These are phyloP conservation scores for Sporothrix protearum DNA, from an alignment of 2,329 filamentous ascomycete species.

Conservation along the genomic window DNA sequence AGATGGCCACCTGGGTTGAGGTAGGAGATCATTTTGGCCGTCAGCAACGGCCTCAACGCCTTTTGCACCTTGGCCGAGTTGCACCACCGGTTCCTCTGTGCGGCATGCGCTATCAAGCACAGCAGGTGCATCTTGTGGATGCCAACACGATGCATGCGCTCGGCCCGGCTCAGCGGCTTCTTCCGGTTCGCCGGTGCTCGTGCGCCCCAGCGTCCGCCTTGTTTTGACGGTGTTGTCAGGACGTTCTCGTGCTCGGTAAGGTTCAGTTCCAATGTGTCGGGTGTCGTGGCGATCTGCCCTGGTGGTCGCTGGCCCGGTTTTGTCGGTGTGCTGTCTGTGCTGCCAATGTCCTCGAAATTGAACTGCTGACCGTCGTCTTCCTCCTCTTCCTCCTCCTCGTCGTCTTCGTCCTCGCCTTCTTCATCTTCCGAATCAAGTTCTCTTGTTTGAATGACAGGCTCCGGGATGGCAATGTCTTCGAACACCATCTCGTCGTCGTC, in stretches of 20 bases:
- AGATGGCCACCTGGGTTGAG: conserved; percentile 63
- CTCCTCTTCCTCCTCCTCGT: conserved; percentile 25
- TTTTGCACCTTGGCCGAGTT: conserved; percentile 69
- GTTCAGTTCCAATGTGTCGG: conserved; percentile 48
- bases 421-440: conserved; percentile 28
- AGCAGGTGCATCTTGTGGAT: conserved; percentile 85
- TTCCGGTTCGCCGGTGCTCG: conserved; percentile 41
- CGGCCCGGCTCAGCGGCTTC: conserved; percentile 52
- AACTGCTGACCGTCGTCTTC: conserved; percentile 24
- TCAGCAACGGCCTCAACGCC: conserved; percentile 61
- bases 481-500: conserved; percentile 29
- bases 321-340: neutral
- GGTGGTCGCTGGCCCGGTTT: neutral
- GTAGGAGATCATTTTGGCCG: conserved; percentile 61
- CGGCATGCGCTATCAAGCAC: conserved; percentile 74
- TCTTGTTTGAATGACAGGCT: conserved; percentile 29
- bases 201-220: conserved; percentile 32
- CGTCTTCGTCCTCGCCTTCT: conserved; percentile 25
- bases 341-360: conserved; percentile 23
- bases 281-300: neutral
- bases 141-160: conserved; percentile 59
- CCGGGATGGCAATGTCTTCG: conserved; percentile 29
- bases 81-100: conserved; percentile 82
- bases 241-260: conserved; percentile 46
- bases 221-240: conserved; percentile 32